phyloP scores from a whole-genome alignment of 2,329 filamentous ascomycete genomes.

The Penicillium crustosum region DNA sequence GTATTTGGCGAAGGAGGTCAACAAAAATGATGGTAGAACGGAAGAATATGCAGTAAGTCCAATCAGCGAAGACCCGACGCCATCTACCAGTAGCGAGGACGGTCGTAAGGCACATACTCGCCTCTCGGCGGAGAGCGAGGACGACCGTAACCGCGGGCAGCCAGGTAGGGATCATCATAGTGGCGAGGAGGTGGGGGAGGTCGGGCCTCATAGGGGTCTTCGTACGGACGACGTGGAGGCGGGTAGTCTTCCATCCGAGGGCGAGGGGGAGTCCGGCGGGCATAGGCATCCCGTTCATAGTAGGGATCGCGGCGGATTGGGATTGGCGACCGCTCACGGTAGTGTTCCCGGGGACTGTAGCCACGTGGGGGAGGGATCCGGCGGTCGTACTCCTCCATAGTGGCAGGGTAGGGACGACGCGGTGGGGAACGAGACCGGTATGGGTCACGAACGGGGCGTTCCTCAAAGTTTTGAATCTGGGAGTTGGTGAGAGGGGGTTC shows the following conservation, averaged over 20 bases:
- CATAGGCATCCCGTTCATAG: slow-evolving; percentile 75
- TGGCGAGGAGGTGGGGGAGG: slow-evolving; percentile 53
- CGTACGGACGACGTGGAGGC: slow-evolving; percentile 57
- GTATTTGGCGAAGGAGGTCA: slow-evolving; percentile 20
- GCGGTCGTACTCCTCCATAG: slow-evolving; percentile 77
- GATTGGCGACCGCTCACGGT: slow-evolving; percentile 80
- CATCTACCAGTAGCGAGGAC: slow-evolving; percentile 47
- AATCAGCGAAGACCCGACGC: slow-evolving; percentile 3
- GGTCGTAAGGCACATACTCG: slow-evolving; percentile 46
- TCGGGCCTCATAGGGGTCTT: slow-evolving; percentile 59
- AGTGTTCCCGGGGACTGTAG: slow-evolving; percentile 81
- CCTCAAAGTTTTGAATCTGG: slow-evolving; percentile 68
- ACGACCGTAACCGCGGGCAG: slow-evolving; percentile 54
- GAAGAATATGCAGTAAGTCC: slow-evolving; percentile 16
- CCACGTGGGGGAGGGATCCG: slow-evolving; percentile 75
- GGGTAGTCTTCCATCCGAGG: slow-evolving; percentile 76
- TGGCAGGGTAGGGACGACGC: slow-evolving; percentile 61
- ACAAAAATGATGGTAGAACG: slow-evolving; percentile 14
- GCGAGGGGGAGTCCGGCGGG: slow-evolving; percentile 77
- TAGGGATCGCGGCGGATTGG: slow-evolving; percentile 69
- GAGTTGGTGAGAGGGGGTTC: slow-evolving; percentile 29
- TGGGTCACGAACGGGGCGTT: slow-evolving; percentile 66
- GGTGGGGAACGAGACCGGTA: slow-evolving; percentile 77
- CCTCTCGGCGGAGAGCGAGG: slow-evolving; percentile 45
- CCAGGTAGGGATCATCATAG: slow-evolving; percentile 61